Conservation (phyloP, 2,329 filamentous ascomycete species). For the Apiospora saccharicola region DNA sequence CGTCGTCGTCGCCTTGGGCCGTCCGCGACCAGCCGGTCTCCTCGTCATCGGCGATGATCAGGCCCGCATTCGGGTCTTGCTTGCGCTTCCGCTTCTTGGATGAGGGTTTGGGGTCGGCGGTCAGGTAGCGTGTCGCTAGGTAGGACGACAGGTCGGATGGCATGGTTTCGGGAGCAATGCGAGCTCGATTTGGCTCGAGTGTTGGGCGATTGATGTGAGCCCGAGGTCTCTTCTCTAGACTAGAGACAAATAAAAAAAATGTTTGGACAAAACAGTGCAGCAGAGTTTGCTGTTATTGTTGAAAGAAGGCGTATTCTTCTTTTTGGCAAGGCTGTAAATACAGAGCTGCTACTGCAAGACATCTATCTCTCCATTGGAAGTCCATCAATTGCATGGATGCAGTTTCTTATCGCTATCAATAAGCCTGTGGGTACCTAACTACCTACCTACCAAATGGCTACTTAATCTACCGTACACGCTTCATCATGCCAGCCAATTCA, state of each 20-base stretch:
- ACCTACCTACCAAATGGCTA: background rate
- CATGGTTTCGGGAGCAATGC: constrained; percentile 46
- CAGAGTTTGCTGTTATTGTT: background rate
- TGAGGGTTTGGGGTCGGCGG: constrained; percentile 60
- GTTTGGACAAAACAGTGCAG: background rate
- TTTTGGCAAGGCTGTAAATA: background rate
- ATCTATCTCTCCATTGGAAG: background rate
- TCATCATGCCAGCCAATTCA: background rate
- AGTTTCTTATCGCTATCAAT: constrained; percentile 16
- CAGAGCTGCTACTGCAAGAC: background rate
- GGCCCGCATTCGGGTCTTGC: constrained; percentile 52
- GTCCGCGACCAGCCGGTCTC: constrained; percentile 59
- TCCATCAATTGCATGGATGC: background rate
- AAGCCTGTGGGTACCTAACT: background rate
- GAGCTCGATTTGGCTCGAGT: background rate
- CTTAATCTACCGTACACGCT: background rate
- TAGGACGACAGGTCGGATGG: constrained; percentile 77
- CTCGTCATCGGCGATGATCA: constrained; percentile 71
- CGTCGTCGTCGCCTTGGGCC: constrained; percentile 55
- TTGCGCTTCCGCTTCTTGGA: constrained; percentile 65
- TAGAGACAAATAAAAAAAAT: too few species aligned
- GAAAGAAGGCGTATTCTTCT: background rate
- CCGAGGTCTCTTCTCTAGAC: background rate
- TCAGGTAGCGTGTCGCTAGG: constrained; percentile 88
- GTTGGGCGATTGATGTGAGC: background rate